Base-by-base conservation (phyloP, 768 basidiomycete genomes). In the Hortiboletus campestris region DNA sequence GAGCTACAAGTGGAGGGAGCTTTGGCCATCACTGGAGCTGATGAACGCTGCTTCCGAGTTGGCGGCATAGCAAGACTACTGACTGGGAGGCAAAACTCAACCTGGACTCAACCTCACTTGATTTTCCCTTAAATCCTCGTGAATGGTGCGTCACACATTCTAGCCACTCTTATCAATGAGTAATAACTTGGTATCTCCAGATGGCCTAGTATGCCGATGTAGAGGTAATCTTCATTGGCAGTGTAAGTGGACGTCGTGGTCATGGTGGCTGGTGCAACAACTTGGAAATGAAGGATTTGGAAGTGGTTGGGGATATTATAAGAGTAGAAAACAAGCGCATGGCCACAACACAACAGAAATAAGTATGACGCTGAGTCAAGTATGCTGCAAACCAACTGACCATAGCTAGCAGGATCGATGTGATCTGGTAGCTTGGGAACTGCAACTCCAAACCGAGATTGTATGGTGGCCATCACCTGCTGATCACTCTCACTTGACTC, bases 401-500 rank as follows among this genome's bases (percentile, higher is more conserved):
- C 98, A 80, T 98, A 98, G 62, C 87, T 94, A 36, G 94, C 88
- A 41, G 94, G 89, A 67, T 99, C 94, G 63, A 98, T 92, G 65
- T 89, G 88, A 49, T 94, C 92, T 19, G 96, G 96, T 51, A 99
- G 77, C 68, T 96, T 94, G 5, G 95, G 88, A 41, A 99, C 94
- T 32, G 93, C 94, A 31, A 99, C 96, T 70, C 97, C 96, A 78
- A 99, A 99, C 62, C 97, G 78, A 39, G 91, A 86, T 74, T 99
- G 97, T 64, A 99, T 98, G 28, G 88, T 83, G 39, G 86, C 81
- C 86, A 99, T 91, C 56, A 99, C 95, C 73, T 92, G 90, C 70
- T 90, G 85, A 68, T 99, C 97, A 58, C 80, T 84, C 49, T 98
- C 95, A 19, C 88, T 91, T 4, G n/a, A n/a, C n/a, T n/a, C n/a